phyloP scores from a whole-genome alignment of 257 asterid genomes.

The Capsicum chinense region DNA sequence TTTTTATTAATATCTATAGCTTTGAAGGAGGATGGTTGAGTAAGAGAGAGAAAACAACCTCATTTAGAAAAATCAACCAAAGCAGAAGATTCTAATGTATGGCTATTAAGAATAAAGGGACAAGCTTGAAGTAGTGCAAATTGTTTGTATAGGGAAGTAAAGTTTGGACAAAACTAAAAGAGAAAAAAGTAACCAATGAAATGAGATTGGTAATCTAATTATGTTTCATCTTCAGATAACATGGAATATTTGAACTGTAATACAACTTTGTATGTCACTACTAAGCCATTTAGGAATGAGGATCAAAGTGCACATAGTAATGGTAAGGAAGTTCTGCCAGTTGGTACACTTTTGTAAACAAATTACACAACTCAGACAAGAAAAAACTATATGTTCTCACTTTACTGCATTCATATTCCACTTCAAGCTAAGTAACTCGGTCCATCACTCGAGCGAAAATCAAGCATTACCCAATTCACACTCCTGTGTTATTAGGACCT shows the following conservation, averaged over 20 bases:
- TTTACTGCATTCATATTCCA: too few species aligned
- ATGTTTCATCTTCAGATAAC: conserved; percentile 2
- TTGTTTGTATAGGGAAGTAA: neutral
- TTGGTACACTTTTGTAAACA: too few species aligned
- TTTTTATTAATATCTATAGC: too few species aligned
- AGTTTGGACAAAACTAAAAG: neutral
- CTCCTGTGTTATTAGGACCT: too few species aligned
- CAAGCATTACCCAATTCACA: too few species aligned
- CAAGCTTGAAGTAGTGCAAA: neutral
- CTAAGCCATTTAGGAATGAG: neutral
- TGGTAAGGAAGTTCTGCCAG: conserved; percentile 16
- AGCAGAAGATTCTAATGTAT: too few species aligned
- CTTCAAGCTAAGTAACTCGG: too few species aligned
- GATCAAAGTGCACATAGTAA: neutral
- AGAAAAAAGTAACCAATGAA: neutral
- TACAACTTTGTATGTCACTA: neutral
- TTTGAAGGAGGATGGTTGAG: too few species aligned
- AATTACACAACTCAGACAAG: neutral
- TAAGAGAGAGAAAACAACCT: too few species aligned
- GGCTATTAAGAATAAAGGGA: neutral
- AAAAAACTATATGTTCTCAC: too few species aligned
- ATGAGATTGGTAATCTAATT: neutral
- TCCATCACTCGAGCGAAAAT: too few species aligned
- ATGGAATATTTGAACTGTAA: neutral
- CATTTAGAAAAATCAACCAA: too few species aligned